phyloP scores from a whole-genome alignment of 352 stramenopile genomes.

The Phytopythium kandeliae region DNA sequence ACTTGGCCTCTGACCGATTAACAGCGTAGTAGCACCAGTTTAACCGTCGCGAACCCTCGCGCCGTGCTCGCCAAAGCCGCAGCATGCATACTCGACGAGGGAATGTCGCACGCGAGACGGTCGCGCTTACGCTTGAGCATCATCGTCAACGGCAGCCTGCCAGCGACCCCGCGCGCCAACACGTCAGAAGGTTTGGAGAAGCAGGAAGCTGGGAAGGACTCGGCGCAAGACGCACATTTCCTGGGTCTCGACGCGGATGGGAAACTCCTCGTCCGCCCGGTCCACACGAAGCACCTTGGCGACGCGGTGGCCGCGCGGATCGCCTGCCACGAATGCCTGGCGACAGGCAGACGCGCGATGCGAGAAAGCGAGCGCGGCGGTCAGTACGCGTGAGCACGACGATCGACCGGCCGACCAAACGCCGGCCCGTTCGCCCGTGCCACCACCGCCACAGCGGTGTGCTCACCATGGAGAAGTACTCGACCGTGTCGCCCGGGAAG shows the following conservation, averaged over 20 bases:
- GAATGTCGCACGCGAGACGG: constrained; percentile 43
- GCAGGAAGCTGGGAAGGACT: too few species aligned
- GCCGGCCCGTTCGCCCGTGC: too few species aligned
- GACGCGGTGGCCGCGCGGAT: constrained; percentile 52
- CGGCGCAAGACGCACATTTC: constrained; percentile 51
- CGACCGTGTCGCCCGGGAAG: constrained; percentile 64
- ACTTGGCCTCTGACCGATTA: constrained; percentile 39
- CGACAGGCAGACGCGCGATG: background rate
- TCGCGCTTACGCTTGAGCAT: constrained; percentile 69
- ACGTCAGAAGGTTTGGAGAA: too few species aligned
- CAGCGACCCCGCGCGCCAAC: background rate
- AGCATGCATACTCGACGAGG: constrained; percentile 23
- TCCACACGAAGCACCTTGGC: constrained; percentile 53
- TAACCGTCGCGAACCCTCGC: too few species aligned
- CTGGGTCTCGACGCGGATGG: constrained; percentile 57
- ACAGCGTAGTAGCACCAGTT: too few species aligned
- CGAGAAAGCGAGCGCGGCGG: too few species aligned
- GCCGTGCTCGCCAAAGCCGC: too few species aligned
- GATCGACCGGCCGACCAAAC: too few species aligned
- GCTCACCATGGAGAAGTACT: constrained; percentile 72
- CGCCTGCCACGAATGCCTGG: constrained; percentile 65
- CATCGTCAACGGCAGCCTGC: constrained; percentile 54
- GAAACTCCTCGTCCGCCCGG: constrained; percentile 41
- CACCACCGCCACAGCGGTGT: too few species aligned
- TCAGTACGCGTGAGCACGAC: too few species aligned